Evolutionary conservation across 306 rosid genomes (phyloP).

Genomic region (Alnus rubra): DNA sequence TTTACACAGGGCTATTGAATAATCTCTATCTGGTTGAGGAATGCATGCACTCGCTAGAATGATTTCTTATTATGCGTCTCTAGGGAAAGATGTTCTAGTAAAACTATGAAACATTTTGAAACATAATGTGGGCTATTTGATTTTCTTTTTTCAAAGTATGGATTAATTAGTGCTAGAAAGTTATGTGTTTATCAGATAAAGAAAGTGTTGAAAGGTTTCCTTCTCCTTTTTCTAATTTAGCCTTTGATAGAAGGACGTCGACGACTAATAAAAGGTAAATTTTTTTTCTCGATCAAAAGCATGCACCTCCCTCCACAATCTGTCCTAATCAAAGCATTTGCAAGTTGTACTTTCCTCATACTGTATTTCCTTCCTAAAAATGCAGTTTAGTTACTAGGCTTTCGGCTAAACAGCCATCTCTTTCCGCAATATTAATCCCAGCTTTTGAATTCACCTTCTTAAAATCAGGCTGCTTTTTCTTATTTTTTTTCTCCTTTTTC

Average conservation of each 20-base stretch:
- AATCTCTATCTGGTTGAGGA: slow-evolving; percentile 6
- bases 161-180: no score
- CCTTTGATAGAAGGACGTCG: background rate
- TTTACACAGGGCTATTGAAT: no score
- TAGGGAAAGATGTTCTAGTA: background rate
- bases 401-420: slow-evolving; percentile 35
- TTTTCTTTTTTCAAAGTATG: no score
- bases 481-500: background rate
- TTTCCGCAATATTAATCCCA: slow-evolving; percentile 11
- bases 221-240: background rate
- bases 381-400: slow-evolving; percentile 21
- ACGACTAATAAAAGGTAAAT: background rate
- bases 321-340: slow-evolving; percentile 22
- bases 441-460: background rate
- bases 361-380: slow-evolving; percentile 10
- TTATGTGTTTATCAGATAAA: background rate
- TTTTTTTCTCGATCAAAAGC: background rate
- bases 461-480: slow-evolving; percentile 5
- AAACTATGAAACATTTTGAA: background rate
- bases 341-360: slow-evolving; percentile 27
- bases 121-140: background rate
- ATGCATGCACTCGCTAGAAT: slow-evolving; percentile 22
- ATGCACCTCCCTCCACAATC: background rate
- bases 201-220: background rate
- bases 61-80: background rate